Base-by-base conservation (phyloP, 768 basidiomycete species). In the Collybiopsis luxurians region DNA sequence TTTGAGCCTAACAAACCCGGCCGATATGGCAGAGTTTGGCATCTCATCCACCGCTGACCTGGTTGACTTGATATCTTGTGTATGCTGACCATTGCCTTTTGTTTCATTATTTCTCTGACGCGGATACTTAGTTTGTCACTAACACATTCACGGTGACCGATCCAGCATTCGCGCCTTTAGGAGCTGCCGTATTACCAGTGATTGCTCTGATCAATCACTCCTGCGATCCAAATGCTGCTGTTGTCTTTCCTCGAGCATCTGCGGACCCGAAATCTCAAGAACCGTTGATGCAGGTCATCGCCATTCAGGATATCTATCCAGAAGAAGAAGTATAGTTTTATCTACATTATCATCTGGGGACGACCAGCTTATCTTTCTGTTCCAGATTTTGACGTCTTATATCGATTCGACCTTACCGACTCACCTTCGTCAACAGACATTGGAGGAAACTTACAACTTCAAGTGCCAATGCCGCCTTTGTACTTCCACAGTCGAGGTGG, bases 101-200 rank as follows among this genome's bases (percentile, higher is more conserved):
- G 11, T 50, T 40, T 24, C 27, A 7, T 23, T 39, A 7, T 31
- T 21, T 45, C 27, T 48, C 53, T 12, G 38, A 53, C 21, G 39
- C 34, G 64, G 62, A 15, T 50, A 47, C 28, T 6, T 30, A 98
- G 95, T 95, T 98, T 67, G 83, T 85, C 10, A 90, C 92, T 5
- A 99, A 99, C 67, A 88, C 96, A 0, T 90, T 98, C 66, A 89
- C 95, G 0, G 73, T 97, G 10, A 87, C 93, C 1, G 82, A 87
- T 0, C 85, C 90, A 0, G 80, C 89, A 3, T 75, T 98, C 13
- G 80, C 83, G 2, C 89, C 95, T 0, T 76, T 98, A 34, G 96
- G 96, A 5, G 86, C 87, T 2, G 84, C 88, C n/a, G 79, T 95
- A 13, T 90, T 91, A 0, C 95, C 95, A 0, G 64, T 81, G 0